Conservation (phyloP, 495 filamentous ascomycete species). For the Lasiosphaeriaceae sp. region DNA sequence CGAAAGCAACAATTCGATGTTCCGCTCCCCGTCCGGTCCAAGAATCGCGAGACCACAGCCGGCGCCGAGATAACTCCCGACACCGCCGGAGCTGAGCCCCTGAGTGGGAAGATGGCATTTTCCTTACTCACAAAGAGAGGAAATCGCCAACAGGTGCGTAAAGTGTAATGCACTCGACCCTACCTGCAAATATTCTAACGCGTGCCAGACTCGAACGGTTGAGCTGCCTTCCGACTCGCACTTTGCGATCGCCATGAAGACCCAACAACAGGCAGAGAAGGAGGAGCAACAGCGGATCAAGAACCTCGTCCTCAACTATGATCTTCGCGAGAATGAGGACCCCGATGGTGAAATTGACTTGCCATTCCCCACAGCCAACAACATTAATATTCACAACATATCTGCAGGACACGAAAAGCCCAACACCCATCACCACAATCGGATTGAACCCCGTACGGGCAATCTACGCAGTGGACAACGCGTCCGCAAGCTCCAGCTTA, state of each 20-base stretch:
- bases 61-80: slow-evolving; percentile 42
- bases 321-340: slow-evolving; percentile 75
- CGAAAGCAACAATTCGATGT: slow-evolving; percentile 92
- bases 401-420: slow-evolving; percentile 47
- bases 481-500: slow-evolving; percentile 86
- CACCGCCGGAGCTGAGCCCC: slow-evolving; percentile 14
- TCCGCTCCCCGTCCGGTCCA: slow-evolving; percentile 81
- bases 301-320: slow-evolving; percentile 92
- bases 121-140: slow-evolving; percentile 93
- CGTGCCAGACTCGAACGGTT: slow-evolving; percentile 76
- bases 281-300: slow-evolving; percentile 98
- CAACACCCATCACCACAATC: slow-evolving; percentile 41
- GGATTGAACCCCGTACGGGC: slow-evolving; percentile 61
- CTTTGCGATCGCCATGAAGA: slow-evolving; percentile 93
- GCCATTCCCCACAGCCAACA: slow-evolving; percentile 29
- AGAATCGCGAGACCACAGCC: slow-evolving; percentile 51
- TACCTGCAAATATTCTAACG: not conserved
- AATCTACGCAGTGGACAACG: slow-evolving; percentile 75
- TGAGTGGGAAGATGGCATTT: slow-evolving; percentile 72
- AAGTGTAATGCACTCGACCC: not conserved
- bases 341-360: slow-evolving; percentile 62
- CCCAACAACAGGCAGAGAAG: slow-evolving; percentile 87
- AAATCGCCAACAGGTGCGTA: slow-evolving; percentile 82
- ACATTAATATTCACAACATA: slow-evolving; percentile 43
- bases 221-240: slow-evolving; percentile 91